These are phyloP conservation scores for Aureobasidium mangrovei DNA, from an alignment of 2,329 filamentous ascomycete species.

Conservation along the genomic window DNA sequence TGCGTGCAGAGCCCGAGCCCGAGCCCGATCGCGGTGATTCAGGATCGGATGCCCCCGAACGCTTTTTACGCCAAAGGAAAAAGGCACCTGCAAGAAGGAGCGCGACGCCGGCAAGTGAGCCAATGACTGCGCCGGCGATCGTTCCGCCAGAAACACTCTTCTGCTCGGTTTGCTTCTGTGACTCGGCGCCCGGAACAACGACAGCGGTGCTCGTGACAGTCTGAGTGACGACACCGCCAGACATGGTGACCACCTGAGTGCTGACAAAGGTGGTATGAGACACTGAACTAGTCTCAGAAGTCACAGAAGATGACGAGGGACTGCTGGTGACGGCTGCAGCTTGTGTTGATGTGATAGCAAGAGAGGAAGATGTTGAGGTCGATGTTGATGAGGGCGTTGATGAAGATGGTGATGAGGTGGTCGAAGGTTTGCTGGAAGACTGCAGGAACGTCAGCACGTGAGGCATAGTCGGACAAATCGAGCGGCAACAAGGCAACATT, in stretches of 20 bases:
- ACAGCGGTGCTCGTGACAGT: slow-evolving; percentile 35
- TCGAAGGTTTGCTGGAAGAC: slow-evolving; percentile 5
- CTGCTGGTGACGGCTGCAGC: slow-evolving; percentile 14
- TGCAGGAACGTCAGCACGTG: background rate
- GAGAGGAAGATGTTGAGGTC: slow-evolving; percentile 11
- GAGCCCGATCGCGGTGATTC: slow-evolving; percentile 8
- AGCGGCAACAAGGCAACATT: background rate
- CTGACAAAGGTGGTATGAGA: slow-evolving; percentile 27
- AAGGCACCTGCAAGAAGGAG: slow-evolving; percentile 30
- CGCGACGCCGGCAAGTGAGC: slow-evolving; percentile 31
- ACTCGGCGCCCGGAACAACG: slow-evolving; percentile 18
- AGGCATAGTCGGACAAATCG: background rate
- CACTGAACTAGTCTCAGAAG: slow-evolving; percentile 15
- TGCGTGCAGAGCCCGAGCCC: slow-evolving; percentile 1
- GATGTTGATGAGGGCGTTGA: slow-evolving; percentile 19
- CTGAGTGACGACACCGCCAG: slow-evolving; percentile 35
- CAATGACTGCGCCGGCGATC: slow-evolving; percentile 41
- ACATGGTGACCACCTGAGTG: slow-evolving; percentile 34
- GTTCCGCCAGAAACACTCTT: slow-evolving; percentile 31
- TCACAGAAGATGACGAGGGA: background rate
- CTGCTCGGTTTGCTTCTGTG: slow-evolving; percentile 15
- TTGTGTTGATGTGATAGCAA: slow-evolving; percentile 11
- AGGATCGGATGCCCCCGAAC: slow-evolving; percentile 17
- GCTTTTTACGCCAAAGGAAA: slow-evolving; percentile 33
- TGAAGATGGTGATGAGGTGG: slow-evolving; percentile 16